phyloP scores from a whole-genome alignment of 371 early-diverging fungal species.

The Haplosporangium sp. region DNA sequence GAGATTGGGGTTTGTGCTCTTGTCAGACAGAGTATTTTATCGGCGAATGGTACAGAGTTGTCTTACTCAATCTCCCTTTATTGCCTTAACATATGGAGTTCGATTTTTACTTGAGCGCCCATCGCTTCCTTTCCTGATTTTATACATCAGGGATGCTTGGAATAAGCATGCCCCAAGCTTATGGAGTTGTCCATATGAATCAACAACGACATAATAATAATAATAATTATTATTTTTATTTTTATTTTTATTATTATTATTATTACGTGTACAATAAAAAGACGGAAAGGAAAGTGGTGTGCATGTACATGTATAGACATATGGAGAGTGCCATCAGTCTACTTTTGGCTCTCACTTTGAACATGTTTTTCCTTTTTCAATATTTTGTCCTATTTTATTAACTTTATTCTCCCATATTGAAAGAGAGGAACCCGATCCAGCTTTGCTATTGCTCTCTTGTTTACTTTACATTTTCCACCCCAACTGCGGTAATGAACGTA shows the following conservation, averaged over 20 bases:
- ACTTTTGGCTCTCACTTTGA: background rate
- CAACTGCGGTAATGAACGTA: background rate
- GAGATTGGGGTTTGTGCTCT: no score
- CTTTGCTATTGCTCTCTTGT: background rate
- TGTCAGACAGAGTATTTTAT: no score
- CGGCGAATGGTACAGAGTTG: no score
- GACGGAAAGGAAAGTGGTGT: background rate
- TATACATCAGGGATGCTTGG: no score
- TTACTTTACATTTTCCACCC: background rate
- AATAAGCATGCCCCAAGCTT: no score
- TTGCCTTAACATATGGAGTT: no score
- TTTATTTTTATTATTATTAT: no score
- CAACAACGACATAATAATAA: background rate
- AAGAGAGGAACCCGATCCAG: background rate
- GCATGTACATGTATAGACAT: background rate
- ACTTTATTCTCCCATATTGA: background rate
- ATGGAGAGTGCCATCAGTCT: background rate
- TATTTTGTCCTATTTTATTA: background rate
- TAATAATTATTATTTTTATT: no score
- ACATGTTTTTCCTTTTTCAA: background rate
- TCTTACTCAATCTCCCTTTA: no score
- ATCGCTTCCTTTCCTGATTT: no score
- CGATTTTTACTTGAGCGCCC: no score
- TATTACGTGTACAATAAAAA: background rate
- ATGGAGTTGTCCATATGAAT: background rate